These are phyloP conservation scores for Lactifluus subvellereus DNA, from an alignment of 768 basidiomycete species.

Conservation along the genomic window DNA sequence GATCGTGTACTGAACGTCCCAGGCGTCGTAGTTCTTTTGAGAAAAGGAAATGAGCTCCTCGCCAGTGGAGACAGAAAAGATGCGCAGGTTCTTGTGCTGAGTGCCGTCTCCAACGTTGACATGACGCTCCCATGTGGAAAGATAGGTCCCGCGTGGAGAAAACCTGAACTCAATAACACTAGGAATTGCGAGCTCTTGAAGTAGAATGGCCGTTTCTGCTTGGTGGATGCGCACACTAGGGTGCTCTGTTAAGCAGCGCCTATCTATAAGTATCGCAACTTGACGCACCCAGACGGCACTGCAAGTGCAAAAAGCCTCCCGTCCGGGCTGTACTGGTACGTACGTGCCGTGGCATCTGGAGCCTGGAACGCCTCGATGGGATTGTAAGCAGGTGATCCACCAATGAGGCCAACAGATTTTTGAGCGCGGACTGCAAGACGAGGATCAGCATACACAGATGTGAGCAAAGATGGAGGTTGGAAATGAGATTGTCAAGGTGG, in stretches of 20 bases:
- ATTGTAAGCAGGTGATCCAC: conserved; percentile 71
- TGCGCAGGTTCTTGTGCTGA: conserved; percentile 90
- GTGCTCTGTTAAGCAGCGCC: conserved; percentile 15
- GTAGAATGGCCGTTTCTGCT: conserved; percentile 63
- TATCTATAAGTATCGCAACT: conserved; percentile 1
- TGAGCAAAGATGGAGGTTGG: background rate
- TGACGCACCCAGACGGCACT: conserved; percentile 62
- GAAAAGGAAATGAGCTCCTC: conserved; percentile 82
- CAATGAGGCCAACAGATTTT: conserved; percentile 84
- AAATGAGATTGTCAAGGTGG: background rate
- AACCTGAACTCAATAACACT: conserved; percentile 83
- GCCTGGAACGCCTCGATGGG: conserved; percentile 55
- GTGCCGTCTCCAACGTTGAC: conserved; percentile 85
- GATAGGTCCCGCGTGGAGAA: conserved; percentile 87
- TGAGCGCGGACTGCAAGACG: conserved; percentile 74
- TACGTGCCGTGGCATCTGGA: conserved; percentile 69
- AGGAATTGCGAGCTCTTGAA: conserved; percentile 68
- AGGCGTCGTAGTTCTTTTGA: conserved; percentile 87
- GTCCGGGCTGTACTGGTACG: conserved; percentile 77
- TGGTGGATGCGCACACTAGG: conserved; percentile 72
- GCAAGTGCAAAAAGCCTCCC: conserved; percentile 86
- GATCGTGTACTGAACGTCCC: conserved; percentile 88
- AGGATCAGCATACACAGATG: conserved; percentile 26
- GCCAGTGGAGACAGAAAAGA: conserved; percentile 83
- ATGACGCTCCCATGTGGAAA: conserved; percentile 95